These are phyloP conservation scores for Erodium maritimum DNA, from an alignment of 345 rosid genomes.

Conservation along the genomic window DNA sequence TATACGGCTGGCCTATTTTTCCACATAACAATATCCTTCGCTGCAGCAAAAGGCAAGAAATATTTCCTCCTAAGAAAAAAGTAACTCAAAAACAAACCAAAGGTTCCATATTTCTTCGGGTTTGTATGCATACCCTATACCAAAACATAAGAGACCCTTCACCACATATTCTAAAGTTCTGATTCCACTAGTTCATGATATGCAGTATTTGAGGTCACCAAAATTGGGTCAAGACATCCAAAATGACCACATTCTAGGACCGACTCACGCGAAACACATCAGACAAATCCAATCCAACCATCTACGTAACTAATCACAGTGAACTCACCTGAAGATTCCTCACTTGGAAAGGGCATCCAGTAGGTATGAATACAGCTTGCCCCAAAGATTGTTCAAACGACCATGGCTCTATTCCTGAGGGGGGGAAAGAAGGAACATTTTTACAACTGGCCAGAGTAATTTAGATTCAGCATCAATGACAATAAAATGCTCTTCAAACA, in stretches of 20 bases:
- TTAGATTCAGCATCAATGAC: not conserved
- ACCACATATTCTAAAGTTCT: not conserved
- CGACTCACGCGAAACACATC: not conserved
- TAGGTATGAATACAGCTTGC: slow-evolving; percentile 82
- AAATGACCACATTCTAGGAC: not conserved
- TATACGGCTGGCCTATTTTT: not conserved
- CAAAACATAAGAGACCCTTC: not conserved
- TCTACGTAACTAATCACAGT: not conserved
- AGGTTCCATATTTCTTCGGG: not conserved
- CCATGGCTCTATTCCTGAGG: slow-evolving; percentile 91
- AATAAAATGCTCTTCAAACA: not conserved
- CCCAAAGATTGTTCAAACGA: slow-evolving; percentile 69
- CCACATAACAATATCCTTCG: not conserved
- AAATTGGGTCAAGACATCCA: not conserved
- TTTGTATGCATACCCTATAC: not conserved
- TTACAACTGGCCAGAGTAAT: not conserved
- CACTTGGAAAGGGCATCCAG: slow-evolving; percentile 89
- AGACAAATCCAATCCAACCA: not conserved
- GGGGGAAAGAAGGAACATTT: not conserved
- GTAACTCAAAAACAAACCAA: not conserved
- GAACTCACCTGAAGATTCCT: slow-evolving; percentile 60
- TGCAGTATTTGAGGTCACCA: not conserved
- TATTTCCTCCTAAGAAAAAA: not conserved
- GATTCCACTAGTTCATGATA: not conserved
- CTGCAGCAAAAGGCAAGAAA: not conserved